Conservation (phyloP, 768 basidiomycete genomes). For the Termitomyces sp. region DNA sequence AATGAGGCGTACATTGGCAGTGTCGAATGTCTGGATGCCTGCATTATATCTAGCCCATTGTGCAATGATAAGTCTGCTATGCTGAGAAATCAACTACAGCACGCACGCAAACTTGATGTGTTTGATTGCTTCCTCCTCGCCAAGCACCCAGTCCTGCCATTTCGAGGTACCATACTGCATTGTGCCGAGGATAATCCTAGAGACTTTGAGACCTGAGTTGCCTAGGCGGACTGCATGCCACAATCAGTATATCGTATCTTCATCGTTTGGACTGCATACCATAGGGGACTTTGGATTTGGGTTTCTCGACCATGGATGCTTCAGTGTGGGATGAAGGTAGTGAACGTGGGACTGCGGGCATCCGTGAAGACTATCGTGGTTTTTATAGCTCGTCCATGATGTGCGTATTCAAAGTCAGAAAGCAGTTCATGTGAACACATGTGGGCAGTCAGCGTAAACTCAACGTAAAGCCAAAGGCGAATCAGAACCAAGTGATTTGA, state of each 20-base stretch:
- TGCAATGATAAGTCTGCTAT: too few relatives aligned
- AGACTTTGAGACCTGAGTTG: slow-evolving; percentile 56
- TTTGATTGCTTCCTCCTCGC: slow-evolving; percentile 44
- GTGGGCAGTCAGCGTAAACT: too few relatives aligned
- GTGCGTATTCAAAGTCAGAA: too few relatives aligned
- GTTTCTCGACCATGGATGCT: neutral
- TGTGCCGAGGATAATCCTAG: slow-evolving; percentile 58
- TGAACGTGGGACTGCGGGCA: neutral
- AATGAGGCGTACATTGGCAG: slow-evolving; percentile 24
- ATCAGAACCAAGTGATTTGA: too few relatives aligned
- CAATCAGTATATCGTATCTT: too few relatives aligned
- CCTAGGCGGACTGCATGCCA: slow-evolving; percentile 34
- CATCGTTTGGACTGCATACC: neutral
- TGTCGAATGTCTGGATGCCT: slow-evolving; percentile 63
- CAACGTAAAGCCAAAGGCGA: too few relatives aligned
- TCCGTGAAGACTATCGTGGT: neutral
- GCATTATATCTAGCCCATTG: too few relatives aligned
- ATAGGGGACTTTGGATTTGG: neutral
- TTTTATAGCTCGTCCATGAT: neutral
- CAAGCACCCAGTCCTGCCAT: slow-evolving; percentile 45
- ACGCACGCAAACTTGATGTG: slow-evolving; percentile 49
- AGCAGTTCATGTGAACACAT: too few relatives aligned
- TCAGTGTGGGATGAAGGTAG: neutral
- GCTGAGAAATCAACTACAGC: too few relatives aligned
- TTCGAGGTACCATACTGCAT: slow-evolving; percentile 51